Conservation (phyloP, 495 filamentous ascomycete genomes). For the Penicillium goetzii region DNA sequence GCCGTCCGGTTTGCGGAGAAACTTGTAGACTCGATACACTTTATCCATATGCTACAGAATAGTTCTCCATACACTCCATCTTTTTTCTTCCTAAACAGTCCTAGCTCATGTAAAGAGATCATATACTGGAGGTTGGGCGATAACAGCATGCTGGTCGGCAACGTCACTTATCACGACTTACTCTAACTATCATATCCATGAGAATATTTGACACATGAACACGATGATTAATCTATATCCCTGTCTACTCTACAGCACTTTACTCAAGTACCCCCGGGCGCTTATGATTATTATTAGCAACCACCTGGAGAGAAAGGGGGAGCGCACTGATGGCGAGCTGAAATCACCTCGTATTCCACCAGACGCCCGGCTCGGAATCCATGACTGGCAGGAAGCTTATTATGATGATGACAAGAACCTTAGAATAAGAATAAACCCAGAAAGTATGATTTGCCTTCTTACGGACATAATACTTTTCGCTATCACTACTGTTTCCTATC, state of each 20-base stretch:
- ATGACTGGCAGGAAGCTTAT: not conserved
- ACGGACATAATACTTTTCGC: not conserved
- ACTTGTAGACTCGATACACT: not conserved
- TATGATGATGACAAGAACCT: not conserved
- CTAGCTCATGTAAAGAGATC: not conserved
- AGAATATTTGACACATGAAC: no score
- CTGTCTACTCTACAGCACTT: no score
- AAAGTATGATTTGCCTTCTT: not conserved
- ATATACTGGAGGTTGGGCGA: not conserved
- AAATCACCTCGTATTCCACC: conserved; percentile 7
- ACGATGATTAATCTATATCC: not conserved
- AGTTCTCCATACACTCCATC: not conserved
- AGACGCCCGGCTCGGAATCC: not conserved
- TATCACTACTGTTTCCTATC: not conserved
- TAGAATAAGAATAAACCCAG: not conserved
- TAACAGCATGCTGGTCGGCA: not conserved
- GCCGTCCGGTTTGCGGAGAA: not conserved
- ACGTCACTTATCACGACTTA: not conserved
- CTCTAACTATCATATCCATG: no score
- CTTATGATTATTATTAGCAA: conserved; percentile 6
- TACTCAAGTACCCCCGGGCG: not conserved
- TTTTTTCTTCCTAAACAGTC: not conserved
- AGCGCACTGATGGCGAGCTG: not conserved
- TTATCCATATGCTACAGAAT: not conserved
- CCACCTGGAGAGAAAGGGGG: not conserved